These are phyloP conservation scores for Chrysanthemum makinoi DNA, from an alignment of 129 eudicot species.

Conservation along the genomic window DNA sequence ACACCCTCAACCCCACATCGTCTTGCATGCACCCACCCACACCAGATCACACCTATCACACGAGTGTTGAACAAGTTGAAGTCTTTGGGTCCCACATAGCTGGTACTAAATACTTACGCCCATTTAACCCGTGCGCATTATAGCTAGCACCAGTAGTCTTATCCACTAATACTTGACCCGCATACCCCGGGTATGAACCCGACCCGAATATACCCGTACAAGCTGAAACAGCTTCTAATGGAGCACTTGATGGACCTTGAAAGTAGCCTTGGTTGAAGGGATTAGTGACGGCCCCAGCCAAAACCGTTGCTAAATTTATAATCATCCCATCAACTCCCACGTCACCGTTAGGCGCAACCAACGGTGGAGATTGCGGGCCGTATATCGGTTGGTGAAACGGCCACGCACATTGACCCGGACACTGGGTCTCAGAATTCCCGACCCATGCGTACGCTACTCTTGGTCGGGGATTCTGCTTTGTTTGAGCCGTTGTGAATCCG, in stretches of 20 bases:
- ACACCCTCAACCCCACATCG: background rate
- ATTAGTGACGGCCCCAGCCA: slow-evolving; percentile 69
- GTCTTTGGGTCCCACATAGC: slow-evolving; percentile 84
- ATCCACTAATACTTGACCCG: slow-evolving; percentile 62
- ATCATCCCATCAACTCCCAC: slow-evolving; percentile 84
- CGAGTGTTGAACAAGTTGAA: slow-evolving; percentile 59
- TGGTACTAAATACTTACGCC: slow-evolving; percentile 65
- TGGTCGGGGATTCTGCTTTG: background rate
- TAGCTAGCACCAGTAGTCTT: slow-evolving; percentile 72
- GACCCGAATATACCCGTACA: slow-evolving; percentile 75
- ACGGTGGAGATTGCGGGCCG: slow-evolving; percentile 86
- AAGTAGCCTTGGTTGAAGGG: slow-evolving; percentile 67
- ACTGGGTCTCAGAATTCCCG: slow-evolving; percentile 67
- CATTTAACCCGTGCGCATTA: slow-evolving; percentile 75
- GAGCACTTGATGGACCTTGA: slow-evolving; percentile 70
- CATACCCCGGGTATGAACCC: slow-evolving; percentile 74
- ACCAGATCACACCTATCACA: slow-evolving; percentile 32
- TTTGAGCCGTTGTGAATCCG: slow-evolving; percentile 43
- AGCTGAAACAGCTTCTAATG: slow-evolving; percentile 71
- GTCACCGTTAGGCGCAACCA: slow-evolving; percentile 68
- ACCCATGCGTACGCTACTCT: slow-evolving; percentile 72
- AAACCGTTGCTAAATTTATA: slow-evolving; percentile 63
- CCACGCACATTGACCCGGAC: slow-evolving; percentile 90
- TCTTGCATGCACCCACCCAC: slow-evolving; percentile 8
- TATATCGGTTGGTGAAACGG: slow-evolving; percentile 88